Conservation (phyloP, 306 rosid genomes). For the Prunus dulcis region DNA sequence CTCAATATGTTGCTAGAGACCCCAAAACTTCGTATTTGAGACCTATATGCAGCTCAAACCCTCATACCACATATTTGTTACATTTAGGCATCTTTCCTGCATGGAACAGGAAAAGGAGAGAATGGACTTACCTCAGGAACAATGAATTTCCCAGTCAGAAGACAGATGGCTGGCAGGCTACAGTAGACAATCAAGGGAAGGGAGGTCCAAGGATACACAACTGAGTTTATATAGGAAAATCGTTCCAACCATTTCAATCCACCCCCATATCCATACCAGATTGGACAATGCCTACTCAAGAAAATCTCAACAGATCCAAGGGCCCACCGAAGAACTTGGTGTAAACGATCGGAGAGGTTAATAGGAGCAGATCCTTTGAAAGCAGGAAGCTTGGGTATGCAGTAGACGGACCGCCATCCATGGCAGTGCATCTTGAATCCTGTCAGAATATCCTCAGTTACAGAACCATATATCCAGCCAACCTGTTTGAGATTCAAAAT, state of each 20-base stretch:
- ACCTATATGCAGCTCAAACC: not conserved
- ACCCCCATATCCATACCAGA: slow-evolving; percentile 95
- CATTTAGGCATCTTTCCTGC: not conserved
- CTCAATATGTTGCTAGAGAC: not conserved
- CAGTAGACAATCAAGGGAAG: slow-evolving; percentile 85
- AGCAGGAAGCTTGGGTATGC: slow-evolving; percentile 85
- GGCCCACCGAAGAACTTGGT: slow-evolving; percentile 98
- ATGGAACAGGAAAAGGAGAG: slow-evolving; percentile 6
- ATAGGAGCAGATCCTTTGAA: slow-evolving; percentile 99
- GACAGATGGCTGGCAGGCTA: slow-evolving; percentile 90
- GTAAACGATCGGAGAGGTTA: slow-evolving; percentile 89
- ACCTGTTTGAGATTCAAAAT: slow-evolving; percentile 47
- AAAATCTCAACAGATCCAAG: slow-evolving; percentile 95
- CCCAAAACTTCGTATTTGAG: not conserved
- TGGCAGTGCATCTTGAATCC: slow-evolving; percentile 99
- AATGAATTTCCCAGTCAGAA: slow-evolving; percentile 85
- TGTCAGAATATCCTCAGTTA: slow-evolving; percentile 96
- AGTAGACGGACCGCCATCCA: slow-evolving; percentile 98
- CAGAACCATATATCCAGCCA: slow-evolving; percentile 99
- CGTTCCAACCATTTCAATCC: slow-evolving; percentile 83
- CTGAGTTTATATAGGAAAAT: slow-evolving; percentile 86
- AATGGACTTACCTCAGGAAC: slow-evolving; percentile 83
- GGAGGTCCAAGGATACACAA: slow-evolving; percentile 90
- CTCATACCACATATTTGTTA: not conserved
- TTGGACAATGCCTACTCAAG: slow-evolving; percentile 89